These are phyloP conservation scores for Didymella lethalis DNA, from an alignment of 2,329 filamentous ascomycete species.

Conservation along the genomic window DNA sequence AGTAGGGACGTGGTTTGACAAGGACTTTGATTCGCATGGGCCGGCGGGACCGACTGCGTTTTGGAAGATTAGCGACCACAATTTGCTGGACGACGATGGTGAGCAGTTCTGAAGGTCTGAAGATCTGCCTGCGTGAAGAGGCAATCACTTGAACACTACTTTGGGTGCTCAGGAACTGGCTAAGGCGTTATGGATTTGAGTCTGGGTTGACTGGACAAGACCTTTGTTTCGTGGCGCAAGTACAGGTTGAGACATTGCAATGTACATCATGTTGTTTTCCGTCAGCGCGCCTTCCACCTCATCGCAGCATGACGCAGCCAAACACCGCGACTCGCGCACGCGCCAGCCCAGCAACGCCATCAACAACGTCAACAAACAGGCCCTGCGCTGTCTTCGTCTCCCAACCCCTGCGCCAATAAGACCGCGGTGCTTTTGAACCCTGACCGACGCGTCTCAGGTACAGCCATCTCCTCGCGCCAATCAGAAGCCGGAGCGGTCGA, in stretches of 20 bases:
- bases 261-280: neutral
- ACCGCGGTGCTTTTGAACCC: neutral
- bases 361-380: neutral
- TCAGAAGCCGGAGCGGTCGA: neutral
- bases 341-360: too few relatives aligned
- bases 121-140: neutral
- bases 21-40: conserved; percentile 71
- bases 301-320: neutral
- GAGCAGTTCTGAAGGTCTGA: conserved; percentile 1
- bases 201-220: neutral
- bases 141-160: neutral
- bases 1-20: conserved; percentile 80
- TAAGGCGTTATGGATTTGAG: neutral
- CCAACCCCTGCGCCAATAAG: neutral
- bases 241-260: neutral
- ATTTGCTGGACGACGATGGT: conserved; percentile 18
- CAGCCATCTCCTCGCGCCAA: neutral
- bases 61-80: conserved; percentile 72
- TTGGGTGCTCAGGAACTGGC: neutral
- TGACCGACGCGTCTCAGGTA: neutral
- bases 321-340: neutral
- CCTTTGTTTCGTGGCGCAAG: neutral
- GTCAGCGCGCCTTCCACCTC: too few relatives aligned
- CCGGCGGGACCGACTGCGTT: conserved; percentile 78
- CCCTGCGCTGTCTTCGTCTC: too few relatives aligned